Base-by-base conservation (phyloP, 2,329 filamentous ascomycete genomes). In the Epichloe gansuensis region DNA sequence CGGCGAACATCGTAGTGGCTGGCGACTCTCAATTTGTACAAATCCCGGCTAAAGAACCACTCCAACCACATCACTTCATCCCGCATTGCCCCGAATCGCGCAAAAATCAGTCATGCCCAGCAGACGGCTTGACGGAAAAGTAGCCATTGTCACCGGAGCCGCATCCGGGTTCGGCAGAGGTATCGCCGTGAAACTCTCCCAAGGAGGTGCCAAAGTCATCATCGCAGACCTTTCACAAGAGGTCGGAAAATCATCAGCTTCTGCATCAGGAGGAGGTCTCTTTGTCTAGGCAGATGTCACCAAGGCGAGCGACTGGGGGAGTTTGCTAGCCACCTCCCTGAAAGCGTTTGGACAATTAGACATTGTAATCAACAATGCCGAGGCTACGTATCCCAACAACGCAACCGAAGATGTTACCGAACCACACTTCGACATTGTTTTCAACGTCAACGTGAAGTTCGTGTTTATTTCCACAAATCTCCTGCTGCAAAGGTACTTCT, bases 381-480 rank as follows among this genome's bases (percentile, higher is more conserved):
- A 21, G 17, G 17, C 17, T 21, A 21, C 17, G 17, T 21, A 21
- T 21, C 17, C 17, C 17, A 21, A 21, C 17, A 21, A 21, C 17
- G 17, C 17, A 21, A 21, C 17, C 17, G 17, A 21, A 21, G 17
- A 21, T 21, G 17, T 21, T 2, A 21, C 17, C 21, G 75, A 85
- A 50, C 71, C 72, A 4, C 83, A 87, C 47, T 87, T 83, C 54
- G 80, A 86, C 58, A 70, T 75, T 45, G 78, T 82, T 39, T 82
- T 87, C 63, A 74, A 75, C 51, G 81, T 86, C 54, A 87, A 87
- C 57, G 80, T 87, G 55, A 84, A 83, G 66, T 76, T 77, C 3
- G 74, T 87, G 45, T 87, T 77, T 63, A 64, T 79, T 21, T 81
- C 79, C 0, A 76, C 78, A 2, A 73, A 73, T 51, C 76, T 81